Conservation (phyloP, 2,329 filamentous ascomycete species). For the Trichoderma sp. region DNA sequence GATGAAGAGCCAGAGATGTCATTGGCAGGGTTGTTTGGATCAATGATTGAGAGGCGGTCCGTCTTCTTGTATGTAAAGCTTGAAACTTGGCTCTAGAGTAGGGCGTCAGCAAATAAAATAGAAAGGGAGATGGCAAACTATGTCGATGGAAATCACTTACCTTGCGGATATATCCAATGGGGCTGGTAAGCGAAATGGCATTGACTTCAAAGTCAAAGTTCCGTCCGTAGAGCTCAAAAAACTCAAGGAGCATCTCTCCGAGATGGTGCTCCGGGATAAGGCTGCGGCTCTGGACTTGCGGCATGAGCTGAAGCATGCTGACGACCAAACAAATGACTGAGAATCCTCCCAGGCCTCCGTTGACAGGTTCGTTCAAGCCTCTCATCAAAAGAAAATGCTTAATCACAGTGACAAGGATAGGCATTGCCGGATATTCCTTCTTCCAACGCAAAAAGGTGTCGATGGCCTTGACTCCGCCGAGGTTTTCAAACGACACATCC, state of each 20-base stretch:
- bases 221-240: conserved; percentile 87
- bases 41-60: conserved; percentile 81
- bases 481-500: conserved; percentile 94
- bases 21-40: conserved; percentile 83
- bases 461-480: conserved; percentile 78
- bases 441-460: conserved; percentile 83
- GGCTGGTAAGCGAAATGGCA: conserved; percentile 76
- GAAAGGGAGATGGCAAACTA: not conserved
- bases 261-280: conserved; percentile 68
- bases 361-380: conserved; percentile 87
- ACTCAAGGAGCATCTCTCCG: conserved; percentile 81
- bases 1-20: conserved; percentile 88
- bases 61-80: conserved; percentile 60
- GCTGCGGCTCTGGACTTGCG: conserved; percentile 65
- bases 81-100: conserved; percentile 47
- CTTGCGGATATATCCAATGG: conserved; percentile 73
- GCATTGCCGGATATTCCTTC: conserved; percentile 78
- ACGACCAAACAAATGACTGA: conserved; percentile 92
- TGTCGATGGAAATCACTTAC: conserved; percentile 48
- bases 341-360: conserved; percentile 90
- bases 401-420: conserved; percentile 80
- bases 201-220: conserved; percentile 71
- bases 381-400: conserved; percentile 94
- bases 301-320: conserved; percentile 81
- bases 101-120: not conserved